A percentile compares a stretch with the other conserved stretches of the same genome.
These are phyloP conservation scores for Brachypodium distachyon DNA, from an alignment of 202 grass and related monocot genomes.

Conservation along the genomic window DNA sequence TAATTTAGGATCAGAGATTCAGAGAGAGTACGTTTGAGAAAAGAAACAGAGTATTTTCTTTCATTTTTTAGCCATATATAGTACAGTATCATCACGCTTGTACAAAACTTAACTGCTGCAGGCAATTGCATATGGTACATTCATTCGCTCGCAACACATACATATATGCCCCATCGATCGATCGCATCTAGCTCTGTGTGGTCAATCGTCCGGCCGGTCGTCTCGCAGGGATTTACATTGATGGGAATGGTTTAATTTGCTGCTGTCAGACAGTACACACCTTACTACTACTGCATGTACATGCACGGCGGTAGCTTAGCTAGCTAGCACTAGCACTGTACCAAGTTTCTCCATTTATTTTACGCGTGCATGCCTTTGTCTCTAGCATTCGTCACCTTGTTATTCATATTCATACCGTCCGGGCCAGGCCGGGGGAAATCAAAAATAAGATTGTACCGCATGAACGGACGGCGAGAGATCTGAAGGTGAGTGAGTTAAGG, in stretches of 20 bases:
- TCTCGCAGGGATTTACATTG: constrained; percentile 36
- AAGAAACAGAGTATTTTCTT: too few relatives aligned
- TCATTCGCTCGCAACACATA: background rate
- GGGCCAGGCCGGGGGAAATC: too few relatives aligned
- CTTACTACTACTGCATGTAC: too few relatives aligned
- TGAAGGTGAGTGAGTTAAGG: background rate
- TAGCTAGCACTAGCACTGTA: constrained; percentile 49
- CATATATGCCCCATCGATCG: background rate
- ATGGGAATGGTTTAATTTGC: constrained; percentile 45
- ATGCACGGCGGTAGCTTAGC: constrained; percentile 16
- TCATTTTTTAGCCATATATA: too few relatives aligned
- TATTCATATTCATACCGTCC: constrained; percentile 26
- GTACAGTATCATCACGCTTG: background rate
- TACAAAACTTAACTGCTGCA: background rate
- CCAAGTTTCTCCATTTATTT: constrained; percentile 21
- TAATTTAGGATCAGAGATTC: too few relatives aligned
- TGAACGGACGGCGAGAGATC: constrained; percentile 15
- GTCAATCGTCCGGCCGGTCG: too few relatives aligned
- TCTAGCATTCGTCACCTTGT: constrained; percentile 40
- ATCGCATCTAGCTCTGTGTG: background rate
- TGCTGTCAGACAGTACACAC: constrained; percentile 36
- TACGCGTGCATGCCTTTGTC: constrained; percentile 31
- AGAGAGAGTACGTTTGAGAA: too few relatives aligned
- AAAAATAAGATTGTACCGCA: background rate
- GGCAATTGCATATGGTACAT: too few relatives aligned